phyloP scores from a whole-genome alignment of 2,329 filamentous ascomycete genomes.

The Pseudocercospora macadamiae region DNA sequence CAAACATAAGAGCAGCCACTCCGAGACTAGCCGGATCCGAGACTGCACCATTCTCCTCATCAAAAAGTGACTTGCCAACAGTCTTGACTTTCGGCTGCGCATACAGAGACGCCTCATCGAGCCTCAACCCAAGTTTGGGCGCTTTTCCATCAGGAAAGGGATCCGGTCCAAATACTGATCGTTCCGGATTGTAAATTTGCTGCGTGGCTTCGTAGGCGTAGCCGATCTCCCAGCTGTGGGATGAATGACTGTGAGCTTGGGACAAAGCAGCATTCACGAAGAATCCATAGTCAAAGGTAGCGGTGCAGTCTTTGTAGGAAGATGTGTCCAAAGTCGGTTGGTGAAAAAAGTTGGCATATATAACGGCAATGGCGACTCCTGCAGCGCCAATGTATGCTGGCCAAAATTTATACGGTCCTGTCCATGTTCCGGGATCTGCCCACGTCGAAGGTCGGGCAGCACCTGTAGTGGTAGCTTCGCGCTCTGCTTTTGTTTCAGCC shows the following conservation, averaged over 20 bases:
- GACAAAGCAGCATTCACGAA: slow-evolving; percentile 30
- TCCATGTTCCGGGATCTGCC: slow-evolving; percentile 30
- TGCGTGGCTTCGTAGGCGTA: slow-evolving; percentile 46
- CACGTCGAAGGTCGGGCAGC: slow-evolving; percentile 23
- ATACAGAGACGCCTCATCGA: slow-evolving; percentile 41
- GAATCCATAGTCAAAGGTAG: slow-evolving; percentile 34
- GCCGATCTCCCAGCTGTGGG: slow-evolving; percentile 48
- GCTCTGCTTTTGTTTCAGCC: not conserved
- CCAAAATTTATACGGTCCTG: slow-evolving; percentile 22
- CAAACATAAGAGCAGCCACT: slow-evolving; percentile 49
- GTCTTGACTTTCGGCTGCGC: slow-evolving; percentile 35
- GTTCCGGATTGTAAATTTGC: slow-evolving; percentile 42
- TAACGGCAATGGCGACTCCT: slow-evolving; percentile 22
- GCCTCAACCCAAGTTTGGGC: slow-evolving; percentile 28
- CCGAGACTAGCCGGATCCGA: slow-evolving; percentile 52
- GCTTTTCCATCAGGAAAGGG: slow-evolving; percentile 42
- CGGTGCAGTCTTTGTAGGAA: slow-evolving; percentile 26
- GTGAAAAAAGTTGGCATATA: slow-evolving; percentile 24
- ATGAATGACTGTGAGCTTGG: slow-evolving; percentile 38
- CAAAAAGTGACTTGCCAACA: slow-evolving; percentile 37
- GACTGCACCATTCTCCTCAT: slow-evolving; percentile 41
- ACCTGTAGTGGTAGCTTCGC: no score
- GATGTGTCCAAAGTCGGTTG: slow-evolving; percentile 24
- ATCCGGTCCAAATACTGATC: slow-evolving; percentile 42
- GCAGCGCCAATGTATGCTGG: slow-evolving; percentile 20